Evolutionary conservation across 768 basidiomycete genomes (phyloP), one percentile per base, ranked within the genome.

Genomic region (Panaeolus papilionaceus): DNA sequence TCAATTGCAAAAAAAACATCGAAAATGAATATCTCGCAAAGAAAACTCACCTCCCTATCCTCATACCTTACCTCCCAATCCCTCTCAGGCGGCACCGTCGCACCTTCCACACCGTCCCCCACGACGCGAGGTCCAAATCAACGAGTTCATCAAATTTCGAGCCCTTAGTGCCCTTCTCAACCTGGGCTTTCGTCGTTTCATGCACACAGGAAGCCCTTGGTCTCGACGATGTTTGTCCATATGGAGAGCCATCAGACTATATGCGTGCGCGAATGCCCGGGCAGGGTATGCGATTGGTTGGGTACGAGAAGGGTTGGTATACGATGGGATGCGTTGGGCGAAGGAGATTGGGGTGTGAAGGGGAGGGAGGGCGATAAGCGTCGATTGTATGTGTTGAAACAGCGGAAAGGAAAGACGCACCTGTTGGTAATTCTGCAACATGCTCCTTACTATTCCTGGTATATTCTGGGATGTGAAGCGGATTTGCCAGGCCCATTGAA

Each of bases 211-310:
- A 33, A 33, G 11, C 54, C 54, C 20, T 37, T 58, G 26, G 93
- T 94, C 73, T 95, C 92, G 81, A 91, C 87, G 14, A 94, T 85
- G 68, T 94, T 94, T 79, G 94, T 94, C 93, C 93, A 95, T 92
- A 94, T 94, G 0, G 93, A 93, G 42, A 95, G 78, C 92, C 93
- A 93, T 3, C 93, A 2, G 33, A 33, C 33, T 33, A 33, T 33
- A 3, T 33, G 33, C 33, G 33, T 3, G 42, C 2, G 23, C 16
- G 68, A 10, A 9, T 9, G n/a, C 37, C 8, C 20, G 18, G 45
- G 37, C 38, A 10, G 26, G 38, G 44, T 14, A 18, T 40, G 20
- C 7, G 40, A 54, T 2, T 40, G 18, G 64, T 2, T 6, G 40
- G 14, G 33, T 2, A 42, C 16, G 16, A 20, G 38, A 28, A 18